Base-by-base conservation (phyloP, 2,329 filamentous ascomycete species). In the Macroventuria anomochaeta region DNA sequence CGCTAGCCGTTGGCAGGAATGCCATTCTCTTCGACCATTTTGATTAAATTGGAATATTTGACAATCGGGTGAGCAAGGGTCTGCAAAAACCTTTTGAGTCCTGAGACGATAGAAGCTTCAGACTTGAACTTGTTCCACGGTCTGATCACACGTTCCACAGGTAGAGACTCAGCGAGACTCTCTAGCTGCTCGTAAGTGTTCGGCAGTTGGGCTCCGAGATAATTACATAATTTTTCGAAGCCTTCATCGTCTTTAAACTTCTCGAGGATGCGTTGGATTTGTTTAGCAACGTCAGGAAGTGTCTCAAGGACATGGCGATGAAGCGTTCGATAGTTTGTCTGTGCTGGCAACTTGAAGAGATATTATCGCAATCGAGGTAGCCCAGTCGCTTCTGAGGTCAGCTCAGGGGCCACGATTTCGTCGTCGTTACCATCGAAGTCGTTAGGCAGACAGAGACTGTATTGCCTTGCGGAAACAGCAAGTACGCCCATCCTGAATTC, bases 1-100 rank as follows among this genome's bases (percentile, higher is more conserved):
- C 1, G 37, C 56, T 18, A 29, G 1, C 58, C 56, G 20, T 51
- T 55, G 10, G 46, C 25, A 0, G 56, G 58, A 3, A 61, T 61
- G 2, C 58, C 56, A 15, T 57, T 58, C 28, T 57, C 54, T 15
- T 34, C 25, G 5, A 59, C 37, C 46, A 59, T 61, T 23, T 58
- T 63, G 3, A 26, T 13, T 7, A 62, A 58, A 0, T 47, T 51
- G 5, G 10, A 4, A 10, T 49, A 46, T 17, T 50, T 33, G 15
- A 57, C 34, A 10, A 6, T 36, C n/a, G 58, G 42, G 20, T 38
- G 21, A 2, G 15, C 34, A 21, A 54, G 15, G 11, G 18, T 11
- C 18, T 31, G 10, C 8, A 57, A 53, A 18, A 23, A 18, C 7
- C 2, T 26, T 5, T 20, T 38, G 10, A 44, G 20, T 2, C 11